Base-by-base conservation (phyloP, 768 basidiomycete species). In the Boletus subcaerulescens region DNA sequence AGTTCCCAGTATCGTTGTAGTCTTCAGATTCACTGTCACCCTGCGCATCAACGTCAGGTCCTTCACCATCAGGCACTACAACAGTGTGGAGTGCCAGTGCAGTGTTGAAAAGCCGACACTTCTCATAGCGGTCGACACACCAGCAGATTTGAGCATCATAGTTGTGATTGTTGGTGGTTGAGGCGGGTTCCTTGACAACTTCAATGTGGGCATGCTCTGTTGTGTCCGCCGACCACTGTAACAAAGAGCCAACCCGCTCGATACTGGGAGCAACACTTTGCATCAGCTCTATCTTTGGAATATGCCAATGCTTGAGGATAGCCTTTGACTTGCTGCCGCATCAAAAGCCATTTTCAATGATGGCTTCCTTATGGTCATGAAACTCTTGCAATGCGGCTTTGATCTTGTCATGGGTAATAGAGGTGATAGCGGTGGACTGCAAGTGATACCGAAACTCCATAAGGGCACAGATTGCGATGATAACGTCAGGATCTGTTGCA, bases 391-490 rank as follows among this genome's bases (percentile, higher is more conserved):
- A 56, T 0, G 65, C 60, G 4, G 46, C 48, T 3, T 52, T 12
- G 22, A 75, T 70, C 11, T 50, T 52, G 7, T 52, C 32, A 2
- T 70, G 64, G 35, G 53, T 53, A 60, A 2, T 50, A 32, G 14
- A 51, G 60, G 33, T 44, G 11, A 52, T 33, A 2, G 26, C 24
- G 1, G 9, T 9, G 0, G 70, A 55, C 57, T 79, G 78, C 0
- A 66, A 65, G 2, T 66, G 56, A 48, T 74, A 77, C 3, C 60
- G 58, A 47, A 79, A 76, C 41, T 78, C 73, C 40, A 73, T 58
- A 3, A 77, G 65, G 1, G 22, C 22, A 22, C 22, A 3, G 22
- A 22, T 3, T 22, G 22, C 22, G 22, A 22, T 22, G 22, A 22
- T 22, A 22, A 22, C 22, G 22, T 22, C 22, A 22, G 22, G 22